Evolutionary conservation across 108 stramenopile species (phyloP).

Genomic region (Thalassiosira profunda): DNA sequence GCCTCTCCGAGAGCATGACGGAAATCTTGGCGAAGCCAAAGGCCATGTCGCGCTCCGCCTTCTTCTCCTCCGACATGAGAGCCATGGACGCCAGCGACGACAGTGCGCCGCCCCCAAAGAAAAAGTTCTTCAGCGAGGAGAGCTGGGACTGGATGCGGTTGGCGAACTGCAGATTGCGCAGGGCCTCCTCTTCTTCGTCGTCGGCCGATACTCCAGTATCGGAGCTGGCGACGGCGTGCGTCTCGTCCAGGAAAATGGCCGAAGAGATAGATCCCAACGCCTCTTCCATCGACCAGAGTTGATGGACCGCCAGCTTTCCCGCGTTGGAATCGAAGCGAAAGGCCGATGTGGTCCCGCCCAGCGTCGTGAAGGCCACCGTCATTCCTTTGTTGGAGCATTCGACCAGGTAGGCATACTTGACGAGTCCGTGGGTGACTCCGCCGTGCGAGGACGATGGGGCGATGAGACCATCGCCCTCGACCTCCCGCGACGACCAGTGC

Average conservation of each 20-base stretch:
- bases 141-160: constrained; percentile 65
- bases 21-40: constrained; percentile 91
- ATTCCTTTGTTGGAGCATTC: constrained; percentile 41
- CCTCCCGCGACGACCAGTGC: not conserved
- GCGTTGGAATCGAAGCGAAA: constrained; percentile 27
- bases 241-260: constrained; percentile 79
- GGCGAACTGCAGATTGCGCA: constrained; percentile 56
- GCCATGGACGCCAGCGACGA: constrained; percentile 23
- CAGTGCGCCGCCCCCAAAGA: constrained; percentile 36
- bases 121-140: constrained; percentile 31
- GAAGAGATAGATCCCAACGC: constrained; percentile 65
- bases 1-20: constrained; percentile 60
- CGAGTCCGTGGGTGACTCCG: constrained; percentile 2
- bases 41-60: constrained; percentile 51
- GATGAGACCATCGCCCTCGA: constrained; percentile 1
- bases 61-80: constrained; percentile 33
- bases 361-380: constrained; percentile 53
- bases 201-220: constrained; percentile 26
- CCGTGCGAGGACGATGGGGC: not conserved
- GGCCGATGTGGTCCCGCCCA: constrained; percentile 55
- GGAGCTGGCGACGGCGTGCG: constrained; percentile 41
- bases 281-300: constrained; percentile 80
- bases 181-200: constrained; percentile 54
- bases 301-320: constrained; percentile 7
- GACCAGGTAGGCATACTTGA: constrained; percentile 39